Evolutionary conservation across 2,329 filamentous ascomycete genomes (phyloP).

Genomic region (Pseudopithomyces maydicus): DNA sequence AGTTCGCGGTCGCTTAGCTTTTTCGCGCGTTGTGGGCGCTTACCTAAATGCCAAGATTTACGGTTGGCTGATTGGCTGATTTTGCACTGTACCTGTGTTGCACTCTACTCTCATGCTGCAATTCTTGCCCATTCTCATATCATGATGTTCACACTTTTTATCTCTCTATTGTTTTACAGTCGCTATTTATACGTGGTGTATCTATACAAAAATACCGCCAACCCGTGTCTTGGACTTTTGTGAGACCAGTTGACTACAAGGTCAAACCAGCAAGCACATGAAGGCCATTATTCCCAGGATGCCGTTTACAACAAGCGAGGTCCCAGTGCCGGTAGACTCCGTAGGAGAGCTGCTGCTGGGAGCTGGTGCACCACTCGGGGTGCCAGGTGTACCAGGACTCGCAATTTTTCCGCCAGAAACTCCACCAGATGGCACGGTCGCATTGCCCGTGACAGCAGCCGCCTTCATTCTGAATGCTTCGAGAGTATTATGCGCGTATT

Average conservation of each 20-base stretch:
- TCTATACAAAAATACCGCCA: background rate
- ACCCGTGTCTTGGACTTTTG: background rate
- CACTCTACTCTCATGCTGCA: too few relatives aligned
- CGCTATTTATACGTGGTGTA: too few relatives aligned
- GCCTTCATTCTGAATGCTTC: constrained; percentile 18
- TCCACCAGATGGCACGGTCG: constrained; percentile 12
- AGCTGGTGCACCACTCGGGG: constrained; percentile 3
- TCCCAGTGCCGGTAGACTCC: constrained; percentile 17
- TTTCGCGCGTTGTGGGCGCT: constrained; percentile 20
- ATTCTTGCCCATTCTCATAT: too few relatives aligned
- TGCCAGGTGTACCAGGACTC: background rate
- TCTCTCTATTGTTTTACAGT: too few relatives aligned
- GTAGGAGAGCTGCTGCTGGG: constrained; percentile 3
- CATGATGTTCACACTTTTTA: too few relatives aligned
- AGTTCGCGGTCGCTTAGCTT: constrained; percentile 14
- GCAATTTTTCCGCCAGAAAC: constrained; percentile 14
- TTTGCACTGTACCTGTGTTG: too few relatives aligned
- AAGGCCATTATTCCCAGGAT: constrained; percentile 14
- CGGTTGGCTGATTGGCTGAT: background rate
- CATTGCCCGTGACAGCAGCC: constrained; percentile 17
- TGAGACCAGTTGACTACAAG: constrained; percentile 9
- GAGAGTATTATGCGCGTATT: constrained; percentile 19
- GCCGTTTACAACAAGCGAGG: constrained; percentile 12
- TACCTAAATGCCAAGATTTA: constrained; percentile 19
- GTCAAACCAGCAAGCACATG: constrained; percentile 16